These are phyloP conservation scores for Lactifluus echinatus DNA, from an alignment of 768 basidiomycete species.

Conservation along the genomic window DNA sequence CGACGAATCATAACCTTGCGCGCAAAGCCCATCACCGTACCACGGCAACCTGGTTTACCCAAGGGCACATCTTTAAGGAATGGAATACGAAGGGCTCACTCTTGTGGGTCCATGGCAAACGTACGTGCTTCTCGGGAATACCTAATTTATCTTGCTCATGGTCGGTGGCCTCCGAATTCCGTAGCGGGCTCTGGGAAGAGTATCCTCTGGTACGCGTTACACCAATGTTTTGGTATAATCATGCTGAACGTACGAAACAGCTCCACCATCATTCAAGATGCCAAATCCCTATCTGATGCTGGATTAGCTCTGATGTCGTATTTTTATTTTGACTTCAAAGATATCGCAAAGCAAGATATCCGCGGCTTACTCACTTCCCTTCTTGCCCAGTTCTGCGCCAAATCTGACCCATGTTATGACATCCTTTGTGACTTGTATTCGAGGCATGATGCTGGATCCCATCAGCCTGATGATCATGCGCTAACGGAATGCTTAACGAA, in stretches of 20 bases:
- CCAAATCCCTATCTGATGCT: not conserved
- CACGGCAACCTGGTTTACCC: not conserved
- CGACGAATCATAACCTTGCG: no score
- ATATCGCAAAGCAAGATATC: no score
- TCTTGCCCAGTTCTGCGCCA: not conserved
- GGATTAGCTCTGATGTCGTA: not conserved
- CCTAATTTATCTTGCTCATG: not conserved
- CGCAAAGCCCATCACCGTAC: not conserved
- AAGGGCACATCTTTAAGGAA: not conserved
- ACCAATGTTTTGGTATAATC: accelerated
- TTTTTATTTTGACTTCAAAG: no score
- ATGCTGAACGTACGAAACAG: not conserved
- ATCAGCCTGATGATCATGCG: not conserved
- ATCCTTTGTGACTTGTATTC: not conserved
- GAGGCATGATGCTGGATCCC: not conserved
- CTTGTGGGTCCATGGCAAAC: no score
- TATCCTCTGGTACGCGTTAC: not conserved
- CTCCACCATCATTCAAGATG: not conserved
- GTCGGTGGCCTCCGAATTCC: not conserved
- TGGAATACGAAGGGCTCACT: no score
- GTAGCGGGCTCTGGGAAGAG: not conserved
- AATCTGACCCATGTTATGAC: not conserved
- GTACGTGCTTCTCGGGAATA: not conserved
- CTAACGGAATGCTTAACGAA: not conserved
- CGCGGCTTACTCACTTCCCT: no score